Percentiles rank a stretch among this genome's conserved stretches.
Conservation (phyloP, 208 protist species). For the Paratrypanosoma confusum region DNA sequence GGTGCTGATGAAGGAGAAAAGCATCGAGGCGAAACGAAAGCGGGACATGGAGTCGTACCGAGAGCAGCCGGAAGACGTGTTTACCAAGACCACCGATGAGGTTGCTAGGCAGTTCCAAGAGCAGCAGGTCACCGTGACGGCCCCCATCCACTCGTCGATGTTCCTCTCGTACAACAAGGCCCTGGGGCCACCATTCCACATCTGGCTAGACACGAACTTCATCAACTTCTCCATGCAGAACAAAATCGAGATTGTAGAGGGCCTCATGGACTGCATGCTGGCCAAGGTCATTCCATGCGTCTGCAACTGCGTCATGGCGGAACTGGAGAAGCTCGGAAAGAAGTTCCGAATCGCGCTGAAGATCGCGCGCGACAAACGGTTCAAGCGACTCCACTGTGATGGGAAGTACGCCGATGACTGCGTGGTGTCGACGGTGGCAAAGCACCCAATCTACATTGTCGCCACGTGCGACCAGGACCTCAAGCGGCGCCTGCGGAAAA, state of each 20-base stretch:
- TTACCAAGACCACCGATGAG: conserved; percentile 41
- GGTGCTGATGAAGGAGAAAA: conserved; percentile 88
- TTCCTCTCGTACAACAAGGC: conserved; percentile 97
- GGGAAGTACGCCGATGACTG: conserved; percentile 99
- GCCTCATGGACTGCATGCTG: conserved; percentile 98
- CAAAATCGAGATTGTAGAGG: conserved; percentile 98
- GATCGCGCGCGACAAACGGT: conserved; percentile 97
- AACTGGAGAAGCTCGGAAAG: conserved; percentile 98
- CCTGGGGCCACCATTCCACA: conserved; percentile 97
- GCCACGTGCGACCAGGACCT: conserved; percentile 94
- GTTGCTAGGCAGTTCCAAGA: conserved; percentile 55
- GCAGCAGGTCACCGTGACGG: conserved; percentile 46
- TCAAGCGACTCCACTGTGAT: conserved; percentile 93
- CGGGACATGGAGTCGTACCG: conserved; percentile 73
- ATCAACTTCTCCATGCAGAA: conserved; percentile 99
- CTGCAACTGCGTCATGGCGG: conserved; percentile 98
- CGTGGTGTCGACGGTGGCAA: conserved; percentile 92
- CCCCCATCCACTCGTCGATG: conserved; percentile 59
- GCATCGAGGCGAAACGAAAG: conserved; percentile 71
- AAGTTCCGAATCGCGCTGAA: conserved; percentile 90
- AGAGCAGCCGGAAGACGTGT: conserved; percentile 30
- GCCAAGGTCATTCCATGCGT: conserved; percentile 98
- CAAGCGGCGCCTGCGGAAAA: conserved; percentile 95
- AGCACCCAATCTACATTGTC: conserved; percentile 89
- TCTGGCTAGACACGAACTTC: conserved; percentile 99